Evolutionary conservation across 78 protist genomes (phyloP).

Genomic region (Cavenderia fasciculata): DNA sequence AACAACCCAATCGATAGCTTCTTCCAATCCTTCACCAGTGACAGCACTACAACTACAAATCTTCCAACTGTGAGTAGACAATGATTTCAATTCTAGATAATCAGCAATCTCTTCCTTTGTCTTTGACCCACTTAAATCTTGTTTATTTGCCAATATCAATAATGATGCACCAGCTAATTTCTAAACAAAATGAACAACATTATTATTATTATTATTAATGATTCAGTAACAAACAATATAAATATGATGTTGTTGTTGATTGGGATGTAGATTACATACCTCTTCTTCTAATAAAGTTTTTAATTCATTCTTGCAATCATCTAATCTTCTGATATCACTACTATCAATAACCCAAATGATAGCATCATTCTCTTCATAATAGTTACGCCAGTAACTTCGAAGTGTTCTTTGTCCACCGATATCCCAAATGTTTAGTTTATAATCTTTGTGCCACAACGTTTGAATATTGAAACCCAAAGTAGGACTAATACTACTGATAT

Average conservation of each 20-base stretch:
- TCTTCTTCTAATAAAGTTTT: slow-evolving; percentile 88
- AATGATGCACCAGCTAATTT: slow-evolving; percentile 97
- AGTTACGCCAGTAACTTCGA: slow-evolving; percentile 99
- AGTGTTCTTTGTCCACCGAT: slow-evolving; percentile 99
- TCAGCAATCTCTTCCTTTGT: slow-evolving; percentile 82
- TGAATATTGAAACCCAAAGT: slow-evolving; percentile 99
- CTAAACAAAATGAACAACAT: slow-evolving; percentile 5
- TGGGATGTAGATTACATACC: slow-evolving; percentile 19
- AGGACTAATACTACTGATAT: slow-evolving; percentile 91
- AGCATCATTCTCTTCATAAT: slow-evolving; percentile 98
- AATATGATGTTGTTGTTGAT: not conserved
- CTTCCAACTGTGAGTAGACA: slow-evolving; percentile 88
- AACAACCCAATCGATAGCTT: slow-evolving; percentile 98
- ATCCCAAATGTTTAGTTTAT: slow-evolving; percentile 98
- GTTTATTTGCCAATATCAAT: slow-evolving; percentile 98
- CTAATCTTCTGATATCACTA: slow-evolving; percentile 93
- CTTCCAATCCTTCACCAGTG: slow-evolving; percentile 94
- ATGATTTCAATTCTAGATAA: slow-evolving; percentile 76
- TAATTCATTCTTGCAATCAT: slow-evolving; percentile 89
- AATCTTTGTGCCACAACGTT: slow-evolving; percentile 87
- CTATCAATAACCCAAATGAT: slow-evolving; percentile 99
- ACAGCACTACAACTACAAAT: slow-evolving; percentile 93
- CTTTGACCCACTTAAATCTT: slow-evolving; percentile 94
- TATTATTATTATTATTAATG: not conserved
- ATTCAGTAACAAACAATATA: not conserved